Evolutionary conservation across 2,329 filamentous ascomycete species (phyloP).

Genomic region (Rugonectria rugulosa): DNA sequence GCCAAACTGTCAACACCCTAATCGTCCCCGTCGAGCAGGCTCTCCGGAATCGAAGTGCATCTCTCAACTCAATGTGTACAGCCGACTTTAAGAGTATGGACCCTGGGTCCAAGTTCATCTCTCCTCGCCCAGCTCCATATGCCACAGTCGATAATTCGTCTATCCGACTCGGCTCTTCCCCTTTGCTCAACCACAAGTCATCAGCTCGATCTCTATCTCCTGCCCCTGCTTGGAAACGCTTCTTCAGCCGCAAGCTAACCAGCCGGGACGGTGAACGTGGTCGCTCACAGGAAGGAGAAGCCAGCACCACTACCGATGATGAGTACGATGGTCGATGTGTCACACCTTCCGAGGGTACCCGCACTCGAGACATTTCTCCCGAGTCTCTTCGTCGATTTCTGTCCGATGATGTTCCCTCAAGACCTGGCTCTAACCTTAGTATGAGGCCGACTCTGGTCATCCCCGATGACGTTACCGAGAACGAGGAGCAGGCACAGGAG

Average conservation of each 20-base stretch:
- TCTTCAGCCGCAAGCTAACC: conserved; percentile 55
- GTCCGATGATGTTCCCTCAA: conserved; percentile 52
- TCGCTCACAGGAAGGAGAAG: conserved; percentile 41
- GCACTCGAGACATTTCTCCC: conserved; percentile 62
- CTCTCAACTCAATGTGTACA: conserved; percentile 65
- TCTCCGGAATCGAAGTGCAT: conserved; percentile 68
- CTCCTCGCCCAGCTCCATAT: conserved; percentile 67
- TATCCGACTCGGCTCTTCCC: conserved; percentile 43
- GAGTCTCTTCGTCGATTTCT: conserved; percentile 62
- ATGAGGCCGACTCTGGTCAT: conserved; percentile 45
- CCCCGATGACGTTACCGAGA: conserved; percentile 46
- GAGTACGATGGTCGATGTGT: conserved; percentile 29
- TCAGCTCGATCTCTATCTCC: conserved; percentile 58
- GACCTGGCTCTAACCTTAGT: conserved; percentile 36
- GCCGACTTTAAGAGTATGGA: conserved; percentile 77
- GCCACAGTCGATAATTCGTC: conserved; percentile 25
- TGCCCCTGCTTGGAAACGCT: conserved; percentile 58
- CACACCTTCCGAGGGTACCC: conserved; percentile 49
- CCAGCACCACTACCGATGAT: conserved; percentile 13
- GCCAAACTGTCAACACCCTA: conserved; percentile 85
- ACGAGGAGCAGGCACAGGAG: conserved; percentile 26
- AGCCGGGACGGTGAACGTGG: conserved; percentile 46
- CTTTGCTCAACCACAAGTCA: conserved; percentile 46
- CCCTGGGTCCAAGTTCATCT: conserved; percentile 77
- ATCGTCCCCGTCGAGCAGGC: conserved; percentile 77